Base-by-base conservation (phyloP, 257 asterid species). In the Sherardia arvensis region DNA sequence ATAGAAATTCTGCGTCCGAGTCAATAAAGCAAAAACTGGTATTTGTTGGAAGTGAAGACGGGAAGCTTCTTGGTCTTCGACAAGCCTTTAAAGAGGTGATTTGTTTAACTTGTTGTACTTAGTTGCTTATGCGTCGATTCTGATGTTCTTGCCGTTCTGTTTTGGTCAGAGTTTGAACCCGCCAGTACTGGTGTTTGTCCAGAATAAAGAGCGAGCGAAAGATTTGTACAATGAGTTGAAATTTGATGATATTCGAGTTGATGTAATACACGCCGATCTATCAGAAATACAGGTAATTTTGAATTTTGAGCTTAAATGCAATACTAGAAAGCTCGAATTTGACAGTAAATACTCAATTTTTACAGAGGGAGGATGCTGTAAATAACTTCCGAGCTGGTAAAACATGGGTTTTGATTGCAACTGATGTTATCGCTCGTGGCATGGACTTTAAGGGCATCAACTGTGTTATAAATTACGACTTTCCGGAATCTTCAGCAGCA, bases 361-460 rank as follows among this genome's bases (percentile, higher is more conserved):
- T 68, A n/a, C 82, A 87, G 96, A 78, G 97, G 72, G 97, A 85
- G 67, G 54, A 64, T 70, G 95, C 97, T 0, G 82, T 90, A 30
- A 88, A 87, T 67, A 84, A 87, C 71, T 90, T 90, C 57, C 82
- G 97, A 65, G 82, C 87, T 8, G 96, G 96, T 18, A 87, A 90
- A 82, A 87, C 97, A 59, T 90, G 97, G 97, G 95, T 90, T 73
- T 76, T 90, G 78, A 81, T 90, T 23, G 97, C 96, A 32, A 87
- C 97, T 18, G 97, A 90, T 77, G 96, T 87, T 65, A 79, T 90
- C 69, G 88, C 95, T 53, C 97, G 97, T 22, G 97, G 97, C 54
- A 90, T 90, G 97, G 97, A 90, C 79, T 90, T 90, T 72, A 90
- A 90, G 83, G 96, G 95, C n/a, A 79, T 90, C 65, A 85, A 85